These are phyloP conservation scores for Mrakia blollopis DNA, from an alignment of 768 basidiomycete genomes.

Conservation along the genomic window DNA sequence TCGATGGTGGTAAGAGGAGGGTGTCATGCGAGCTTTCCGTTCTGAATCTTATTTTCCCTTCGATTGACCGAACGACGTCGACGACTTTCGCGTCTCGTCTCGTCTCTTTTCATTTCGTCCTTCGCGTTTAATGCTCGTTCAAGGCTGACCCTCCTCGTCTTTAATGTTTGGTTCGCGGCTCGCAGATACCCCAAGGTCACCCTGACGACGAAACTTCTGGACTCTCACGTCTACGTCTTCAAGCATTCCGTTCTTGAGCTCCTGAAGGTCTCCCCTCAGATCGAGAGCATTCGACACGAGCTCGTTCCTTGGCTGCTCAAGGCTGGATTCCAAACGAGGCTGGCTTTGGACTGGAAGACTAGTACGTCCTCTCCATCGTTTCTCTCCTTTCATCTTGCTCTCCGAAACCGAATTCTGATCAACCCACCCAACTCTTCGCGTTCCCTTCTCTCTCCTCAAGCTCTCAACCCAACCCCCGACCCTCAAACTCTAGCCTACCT, in stretches of 20 bases:
- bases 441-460: slow-evolving; percentile 41
- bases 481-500: slow-evolving; percentile 53
- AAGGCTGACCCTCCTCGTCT: neutral
- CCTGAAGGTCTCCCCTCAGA: slow-evolving; percentile 46
- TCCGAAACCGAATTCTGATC: neutral
- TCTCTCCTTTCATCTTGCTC: neutral
- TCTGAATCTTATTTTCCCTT: neutral
- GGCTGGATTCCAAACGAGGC: slow-evolving; percentile 57
- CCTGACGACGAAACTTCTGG: slow-evolving; percentile 64
- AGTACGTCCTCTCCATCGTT: slow-evolving; percentile 14
- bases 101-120: neutral
- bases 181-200: slow-evolving; percentile 65
- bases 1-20: neutral
- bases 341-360: slow-evolving; percentile 39
- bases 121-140: no score
- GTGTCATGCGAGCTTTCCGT: neutral
- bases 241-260: slow-evolving; percentile 66
- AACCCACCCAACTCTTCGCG: no score
- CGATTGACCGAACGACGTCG: no score
- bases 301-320: slow-evolving; percentile 91
- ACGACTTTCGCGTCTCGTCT: neutral
- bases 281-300: slow-evolving; percentile 82
- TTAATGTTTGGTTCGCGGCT: neutral
- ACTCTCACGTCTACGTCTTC: slow-evolving; percentile 90
- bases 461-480: slow-evolving; percentile 51